phyloP scores from a whole-genome alignment of 2,329 filamentous ascomycete species.

The Fusarium sp. region DNA sequence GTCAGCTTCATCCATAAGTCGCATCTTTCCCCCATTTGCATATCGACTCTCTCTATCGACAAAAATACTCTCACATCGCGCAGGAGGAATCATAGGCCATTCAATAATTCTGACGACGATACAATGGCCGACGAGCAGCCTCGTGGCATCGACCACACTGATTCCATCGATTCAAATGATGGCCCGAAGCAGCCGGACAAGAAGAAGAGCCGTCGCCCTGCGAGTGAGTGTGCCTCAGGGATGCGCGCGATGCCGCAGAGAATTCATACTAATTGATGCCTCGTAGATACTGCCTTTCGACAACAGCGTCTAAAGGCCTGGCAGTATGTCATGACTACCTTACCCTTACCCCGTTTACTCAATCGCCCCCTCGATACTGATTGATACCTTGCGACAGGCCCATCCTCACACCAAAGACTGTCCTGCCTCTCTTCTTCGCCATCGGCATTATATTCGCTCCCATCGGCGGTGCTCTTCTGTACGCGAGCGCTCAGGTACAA shows the following conservation, averaged over 20 bases:
- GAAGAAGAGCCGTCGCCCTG: conserved; percentile 89
- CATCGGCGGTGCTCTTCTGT: conserved; percentile 86
- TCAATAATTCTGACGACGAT: conserved; percentile 30
- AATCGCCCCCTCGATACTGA: conserved; percentile 46
- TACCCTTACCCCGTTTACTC: conserved; percentile 1
- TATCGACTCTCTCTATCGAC: conserved; percentile 7
- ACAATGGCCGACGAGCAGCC: conserved; percentile 58
- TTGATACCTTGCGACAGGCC: conserved; percentile 67
- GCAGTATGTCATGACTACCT: conserved; percentile 74
- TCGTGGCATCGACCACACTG: conserved; percentile 54
- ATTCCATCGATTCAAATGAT: conserved; percentile 65
- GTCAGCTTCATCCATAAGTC: conserved; percentile 27
- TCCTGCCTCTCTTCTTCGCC: conserved; percentile 87
- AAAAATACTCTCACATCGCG: conserved; percentile 24
- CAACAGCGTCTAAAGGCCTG: conserved; percentile 98
- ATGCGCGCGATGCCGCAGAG: not conserved
- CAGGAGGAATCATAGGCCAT: not conserved
- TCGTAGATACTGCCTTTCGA: conserved; percentile 88
- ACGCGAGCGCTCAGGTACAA: conserved; percentile 79
- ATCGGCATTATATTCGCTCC: conserved; percentile 93
- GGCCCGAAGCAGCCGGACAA: conserved; percentile 70
- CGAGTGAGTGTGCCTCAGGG: conserved; percentile 66
- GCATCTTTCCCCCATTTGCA: conserved; percentile 16
- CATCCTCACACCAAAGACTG: conserved; percentile 93
- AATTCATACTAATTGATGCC: conserved; percentile 28